Evolutionary conservation across 179 eudicot species (phyloP).

Genomic region (Drosera spatulata): DNA sequence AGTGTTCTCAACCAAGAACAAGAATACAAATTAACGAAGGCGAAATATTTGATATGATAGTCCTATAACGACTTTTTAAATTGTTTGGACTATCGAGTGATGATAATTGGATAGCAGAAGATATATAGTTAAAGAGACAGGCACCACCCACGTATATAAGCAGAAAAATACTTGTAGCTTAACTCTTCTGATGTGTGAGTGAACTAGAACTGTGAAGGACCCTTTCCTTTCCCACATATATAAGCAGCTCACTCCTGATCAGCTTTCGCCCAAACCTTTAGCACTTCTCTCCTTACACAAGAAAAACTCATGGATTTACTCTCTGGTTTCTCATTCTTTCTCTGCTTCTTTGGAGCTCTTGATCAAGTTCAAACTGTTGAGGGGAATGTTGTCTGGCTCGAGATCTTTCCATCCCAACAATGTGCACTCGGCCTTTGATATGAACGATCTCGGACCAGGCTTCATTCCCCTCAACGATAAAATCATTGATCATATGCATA

Average conservation of each 20-base stretch:
- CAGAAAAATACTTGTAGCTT: not conserved
- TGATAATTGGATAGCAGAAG: not conserved
- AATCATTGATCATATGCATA: too few relatives aligned
- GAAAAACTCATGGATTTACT: too few relatives aligned
- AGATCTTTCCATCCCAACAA: conserved; percentile 10
- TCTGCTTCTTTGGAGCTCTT: not conserved
- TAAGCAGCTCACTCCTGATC: conserved; percentile 1
- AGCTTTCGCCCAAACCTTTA: too few relatives aligned
- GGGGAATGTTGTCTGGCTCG: conserved; percentile 46
- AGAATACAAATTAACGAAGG: too few relatives aligned
- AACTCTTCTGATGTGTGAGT: conserved; percentile 2
- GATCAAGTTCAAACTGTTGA: conserved; percentile 19
- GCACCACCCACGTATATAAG: not conserved
- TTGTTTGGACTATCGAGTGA: not conserved
- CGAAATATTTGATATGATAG: too few relatives aligned
- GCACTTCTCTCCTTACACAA: too few relatives aligned
- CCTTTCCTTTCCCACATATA: conserved; percentile 1
- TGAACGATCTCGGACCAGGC: conserved; percentile 89
- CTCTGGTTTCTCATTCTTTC: too few relatives aligned
- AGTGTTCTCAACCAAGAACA: too few relatives aligned
- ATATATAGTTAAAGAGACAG: not conserved
- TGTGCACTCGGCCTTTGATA: not conserved
- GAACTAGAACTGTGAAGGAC: not conserved
- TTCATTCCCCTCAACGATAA: conserved; percentile 63
- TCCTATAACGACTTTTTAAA: not conserved